phyloP scores from a whole-genome alignment of 805 yeast species.

The Schwanniomyces pseudopolymorphus region DNA sequence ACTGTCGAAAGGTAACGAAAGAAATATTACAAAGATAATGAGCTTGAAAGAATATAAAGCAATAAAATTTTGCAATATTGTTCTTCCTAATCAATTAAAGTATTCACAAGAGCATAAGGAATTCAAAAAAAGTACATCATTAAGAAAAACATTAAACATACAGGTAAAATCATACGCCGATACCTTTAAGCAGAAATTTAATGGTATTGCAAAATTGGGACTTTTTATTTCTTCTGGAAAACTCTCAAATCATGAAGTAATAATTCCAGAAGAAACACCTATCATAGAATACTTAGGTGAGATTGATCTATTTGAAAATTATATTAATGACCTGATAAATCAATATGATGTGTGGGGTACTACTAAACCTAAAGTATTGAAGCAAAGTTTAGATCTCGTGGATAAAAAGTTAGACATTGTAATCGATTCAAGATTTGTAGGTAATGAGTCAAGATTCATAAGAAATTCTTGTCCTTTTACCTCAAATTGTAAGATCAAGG shows the following conservation, averaged over 20 bases:
- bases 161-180: slow-evolving; percentile 62
- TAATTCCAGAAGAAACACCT: slow-evolving; percentile 47
- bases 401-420: slow-evolving; percentile 49
- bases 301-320: slow-evolving; percentile 61
- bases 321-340: slow-evolving; percentile 63
- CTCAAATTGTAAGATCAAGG: slow-evolving; percentile 69
- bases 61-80: slow-evolving; percentile 28
- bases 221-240: slow-evolving; percentile 41
- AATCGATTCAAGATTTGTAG: slow-evolving; percentile 77
- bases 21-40: slow-evolving; percentile 18
- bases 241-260: slow-evolving; percentile 8
- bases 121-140: slow-evolving; percentile 20
- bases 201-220: slow-evolving; percentile 71
- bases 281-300: slow-evolving; percentile 73
- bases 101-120: slow-evolving; percentile 35
- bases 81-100: slow-evolving; percentile 33
- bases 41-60: slow-evolving; percentile 24
- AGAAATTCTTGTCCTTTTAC: slow-evolving; percentile 63
- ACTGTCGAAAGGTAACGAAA: slow-evolving; percentile 1
- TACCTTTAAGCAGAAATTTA: slow-evolving; percentile 54
- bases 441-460: slow-evolving; percentile 72
- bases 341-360: slow-evolving; percentile 78
- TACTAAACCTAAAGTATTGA: slow-evolving; percentile 45
- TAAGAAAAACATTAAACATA: slow-evolving; percentile 28
- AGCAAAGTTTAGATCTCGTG: slow-evolving; percentile 12